Conservation (phyloP, 768 basidiomycete species). For the Mycena latifolia region DNA sequence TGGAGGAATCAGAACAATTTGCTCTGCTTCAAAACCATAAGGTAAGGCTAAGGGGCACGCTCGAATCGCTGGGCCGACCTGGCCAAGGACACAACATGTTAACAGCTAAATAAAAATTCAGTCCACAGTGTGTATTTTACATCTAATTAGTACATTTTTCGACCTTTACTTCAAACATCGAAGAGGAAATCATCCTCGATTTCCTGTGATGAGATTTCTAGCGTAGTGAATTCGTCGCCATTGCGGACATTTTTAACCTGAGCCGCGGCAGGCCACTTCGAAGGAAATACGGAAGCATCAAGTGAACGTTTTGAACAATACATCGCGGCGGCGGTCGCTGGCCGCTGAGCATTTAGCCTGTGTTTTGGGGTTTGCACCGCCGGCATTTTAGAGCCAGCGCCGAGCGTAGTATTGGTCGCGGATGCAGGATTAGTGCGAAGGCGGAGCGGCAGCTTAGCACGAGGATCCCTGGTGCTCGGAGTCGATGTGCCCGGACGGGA, state of each 20-base stretch:
- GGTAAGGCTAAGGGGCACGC: too few relatives aligned
- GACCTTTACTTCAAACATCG: conserved; percentile 1
- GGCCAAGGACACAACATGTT: too few relatives aligned
- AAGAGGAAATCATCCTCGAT: background rate
- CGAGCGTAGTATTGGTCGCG: background rate
- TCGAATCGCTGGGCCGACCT: too few relatives aligned
- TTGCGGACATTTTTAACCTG: background rate
- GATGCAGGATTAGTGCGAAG: background rate
- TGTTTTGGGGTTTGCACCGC: background rate
- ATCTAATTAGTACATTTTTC: too few relatives aligned
- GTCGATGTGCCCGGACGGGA: background rate
- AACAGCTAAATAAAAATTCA: too few relatives aligned
- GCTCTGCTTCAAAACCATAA: too few relatives aligned
- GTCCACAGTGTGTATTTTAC: too few relatives aligned
- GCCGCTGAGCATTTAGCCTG: background rate
- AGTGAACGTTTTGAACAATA: background rate
- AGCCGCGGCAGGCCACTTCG: background rate
- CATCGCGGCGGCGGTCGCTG: conserved; percentile 3
- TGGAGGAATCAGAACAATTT: too few relatives aligned
- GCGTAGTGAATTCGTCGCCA: background rate
- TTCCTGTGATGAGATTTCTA: background rate
- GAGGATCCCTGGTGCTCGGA: background rate
- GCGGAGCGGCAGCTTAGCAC: background rate
- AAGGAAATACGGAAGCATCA: too few relatives aligned
- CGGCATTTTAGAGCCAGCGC: conserved; percentile 27